Evolutionary conservation across 192 early-diverging fungal genomes (phyloP).

Genomic region (Ambispora gerdemannii): DNA sequence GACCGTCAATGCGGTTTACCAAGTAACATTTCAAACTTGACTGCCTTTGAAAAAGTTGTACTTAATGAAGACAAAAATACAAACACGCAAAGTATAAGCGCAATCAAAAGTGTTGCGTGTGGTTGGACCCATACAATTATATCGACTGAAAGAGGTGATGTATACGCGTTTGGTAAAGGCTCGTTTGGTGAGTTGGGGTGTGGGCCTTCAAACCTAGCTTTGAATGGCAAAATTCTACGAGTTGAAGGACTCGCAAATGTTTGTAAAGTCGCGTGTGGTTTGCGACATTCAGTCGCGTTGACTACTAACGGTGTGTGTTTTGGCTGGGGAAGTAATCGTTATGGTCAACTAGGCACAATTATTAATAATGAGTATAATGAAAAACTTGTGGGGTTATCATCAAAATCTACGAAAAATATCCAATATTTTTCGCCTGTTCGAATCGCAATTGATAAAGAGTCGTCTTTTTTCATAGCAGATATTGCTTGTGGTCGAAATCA

Average conservation of each 20-base stretch:
- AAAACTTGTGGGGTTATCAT: neutral
- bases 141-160: conserved; percentile 37
- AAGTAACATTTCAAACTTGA: neutral
- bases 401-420: conserved; percentile 34
- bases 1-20: conserved; percentile 44
- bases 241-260: conserved; percentile 34
- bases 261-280: conserved; percentile 56
- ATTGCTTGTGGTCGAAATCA: conserved; percentile 67
- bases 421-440: conserved; percentile 34
- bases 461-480: conserved; percentile 38
- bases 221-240: conserved; percentile 26
- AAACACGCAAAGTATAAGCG: neutral
- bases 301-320: conserved; percentile 38
- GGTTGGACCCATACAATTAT: conserved; percentile 64
- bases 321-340: conserved; percentile 57
- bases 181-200: conserved; percentile 52
- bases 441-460: conserved; percentile 28
- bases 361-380: conserved; percentile 3
- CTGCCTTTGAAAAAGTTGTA: conserved; percentile 2
- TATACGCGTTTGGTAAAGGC: conserved; percentile 57
- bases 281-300: conserved; percentile 61
- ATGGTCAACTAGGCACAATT: conserved; percentile 52
- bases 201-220: conserved; percentile 31
- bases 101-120: conserved; percentile 51
- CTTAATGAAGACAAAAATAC: neutral